A percentile compares a stretch with the other conserved stretches of the same genome.
phyloP scores from a whole-genome alignment of 257 asterid genomes.

The Salvia hispanica region DNA sequence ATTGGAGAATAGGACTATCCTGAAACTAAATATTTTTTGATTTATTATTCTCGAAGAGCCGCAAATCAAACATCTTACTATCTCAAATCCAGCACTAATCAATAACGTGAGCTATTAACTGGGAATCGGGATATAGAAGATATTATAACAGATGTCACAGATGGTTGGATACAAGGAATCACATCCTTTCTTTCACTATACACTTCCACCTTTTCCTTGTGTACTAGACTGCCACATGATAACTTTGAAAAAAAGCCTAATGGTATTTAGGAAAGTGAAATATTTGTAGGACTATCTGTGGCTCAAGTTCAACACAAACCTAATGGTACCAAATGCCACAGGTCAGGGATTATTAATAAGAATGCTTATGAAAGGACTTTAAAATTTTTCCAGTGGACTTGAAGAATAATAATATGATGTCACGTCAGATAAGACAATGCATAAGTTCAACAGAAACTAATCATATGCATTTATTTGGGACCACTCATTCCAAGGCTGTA shows the following conservation, averaged over 20 bases:
- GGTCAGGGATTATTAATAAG: background rate
- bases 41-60: background rate
- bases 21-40: background rate
- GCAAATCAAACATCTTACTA: background rate
- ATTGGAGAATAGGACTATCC: background rate
- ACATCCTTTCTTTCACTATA: background rate
- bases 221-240: background rate
- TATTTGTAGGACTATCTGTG: background rate
- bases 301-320: conserved; percentile 5
- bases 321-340: conserved; percentile 11
- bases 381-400: background rate
- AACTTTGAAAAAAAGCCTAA: background rate
- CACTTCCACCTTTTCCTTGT: background rate
- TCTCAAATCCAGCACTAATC: conserved; percentile 10
- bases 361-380: background rate
- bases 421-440: background rate
- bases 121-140: background rate
- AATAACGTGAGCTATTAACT: background rate
- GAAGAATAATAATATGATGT: background rate
- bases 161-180: background rate
- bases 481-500: background rate
- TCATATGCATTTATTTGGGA: background rate
- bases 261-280: background rate
- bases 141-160: background rate
- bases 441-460: background rate